phyloP scores from a whole-genome alignment of 2,329 filamentous ascomycete genomes.

The Stenocarpella maydis region DNA sequence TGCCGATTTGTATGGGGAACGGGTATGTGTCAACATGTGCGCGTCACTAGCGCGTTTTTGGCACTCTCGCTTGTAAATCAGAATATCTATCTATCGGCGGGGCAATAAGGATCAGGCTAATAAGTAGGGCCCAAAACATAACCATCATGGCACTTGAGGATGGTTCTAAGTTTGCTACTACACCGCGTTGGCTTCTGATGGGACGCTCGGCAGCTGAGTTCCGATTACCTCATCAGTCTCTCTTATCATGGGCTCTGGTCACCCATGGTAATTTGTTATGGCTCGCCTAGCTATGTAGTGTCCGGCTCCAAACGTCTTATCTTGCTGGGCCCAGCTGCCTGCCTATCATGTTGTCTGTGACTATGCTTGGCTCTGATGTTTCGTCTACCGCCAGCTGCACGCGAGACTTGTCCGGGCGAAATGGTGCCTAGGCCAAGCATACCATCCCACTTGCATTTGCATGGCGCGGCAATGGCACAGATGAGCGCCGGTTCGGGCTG shows the following conservation, averaged over 20 bases:
- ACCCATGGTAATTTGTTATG: not conserved
- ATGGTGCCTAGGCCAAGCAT: not conserved
- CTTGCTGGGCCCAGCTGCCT: not conserved
- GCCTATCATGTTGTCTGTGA: not conserved
- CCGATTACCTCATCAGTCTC: not conserved
- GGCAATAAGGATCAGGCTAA: not conserved
- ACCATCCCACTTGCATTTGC: not conserved
- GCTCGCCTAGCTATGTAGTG: too few species aligned
- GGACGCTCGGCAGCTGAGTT: constrained; percentile 1
- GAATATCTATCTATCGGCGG: not conserved
- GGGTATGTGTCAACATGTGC: too few species aligned
- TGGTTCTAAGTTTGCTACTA: too few species aligned
- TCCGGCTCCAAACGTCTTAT: not conserved
- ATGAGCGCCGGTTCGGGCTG: not conserved
- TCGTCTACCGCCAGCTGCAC: not conserved
- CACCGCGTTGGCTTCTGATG: not conserved
- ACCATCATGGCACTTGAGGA: not conserved
- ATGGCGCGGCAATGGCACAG: not conserved
- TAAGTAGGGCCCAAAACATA: not conserved
- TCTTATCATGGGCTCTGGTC: not conserved
- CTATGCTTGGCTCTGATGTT: not conserved
- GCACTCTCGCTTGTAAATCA: too few species aligned
- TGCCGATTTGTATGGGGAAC: too few species aligned
- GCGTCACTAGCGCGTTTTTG: too few species aligned
- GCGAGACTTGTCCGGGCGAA: not conserved